Conservation (phyloP, 495 filamentous ascomycete species). For the Barbatosphaeria neglecta region DNA sequence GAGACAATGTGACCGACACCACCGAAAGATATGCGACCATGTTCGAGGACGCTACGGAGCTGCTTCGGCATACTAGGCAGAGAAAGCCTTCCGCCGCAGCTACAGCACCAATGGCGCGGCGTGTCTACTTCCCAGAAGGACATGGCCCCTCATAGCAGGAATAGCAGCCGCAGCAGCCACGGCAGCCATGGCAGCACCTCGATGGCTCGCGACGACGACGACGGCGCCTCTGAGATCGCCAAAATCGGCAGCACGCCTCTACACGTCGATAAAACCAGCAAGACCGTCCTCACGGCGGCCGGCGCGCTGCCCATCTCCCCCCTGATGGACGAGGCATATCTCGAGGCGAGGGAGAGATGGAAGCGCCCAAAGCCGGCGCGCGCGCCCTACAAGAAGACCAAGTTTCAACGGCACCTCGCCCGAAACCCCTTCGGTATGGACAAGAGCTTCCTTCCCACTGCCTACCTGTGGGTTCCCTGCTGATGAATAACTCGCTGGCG, state of each 20-base stretch:
- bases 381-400: slow-evolving; percentile 16
- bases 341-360: slow-evolving; percentile 20
- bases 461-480: slow-evolving; percentile 1
- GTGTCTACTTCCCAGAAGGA: not conserved
- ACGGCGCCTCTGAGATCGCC: not conserved
- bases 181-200: not conserved
- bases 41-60: not conserved
- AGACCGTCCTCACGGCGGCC: slow-evolving; percentile 24
- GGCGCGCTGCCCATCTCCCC: slow-evolving; percentile 37
- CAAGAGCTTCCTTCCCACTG: too few species aligned
- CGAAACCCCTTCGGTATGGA: slow-evolving; percentile 56
- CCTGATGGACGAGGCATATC: slow-evolving; percentile 36
- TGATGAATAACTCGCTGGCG: slow-evolving; percentile 13
- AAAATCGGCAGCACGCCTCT: not conserved
- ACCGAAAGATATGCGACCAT: not conserved
- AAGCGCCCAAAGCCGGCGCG: slow-evolving; percentile 11
- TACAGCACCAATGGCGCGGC: not conserved
- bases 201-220: not conserved
- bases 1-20: not conserved
- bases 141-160: not conserved
- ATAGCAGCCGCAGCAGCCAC: not conserved
- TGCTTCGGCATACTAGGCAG: not conserved
- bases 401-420: slow-evolving; percentile 39
- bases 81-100: too few species aligned
- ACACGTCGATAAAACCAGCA: slow-evolving; percentile 16